Percentiles rank a stretch among this genome's conserved stretches.
Conservation (phyloP, 768 basidiomycete genomes). For the Leccinum truebloodii region DNA sequence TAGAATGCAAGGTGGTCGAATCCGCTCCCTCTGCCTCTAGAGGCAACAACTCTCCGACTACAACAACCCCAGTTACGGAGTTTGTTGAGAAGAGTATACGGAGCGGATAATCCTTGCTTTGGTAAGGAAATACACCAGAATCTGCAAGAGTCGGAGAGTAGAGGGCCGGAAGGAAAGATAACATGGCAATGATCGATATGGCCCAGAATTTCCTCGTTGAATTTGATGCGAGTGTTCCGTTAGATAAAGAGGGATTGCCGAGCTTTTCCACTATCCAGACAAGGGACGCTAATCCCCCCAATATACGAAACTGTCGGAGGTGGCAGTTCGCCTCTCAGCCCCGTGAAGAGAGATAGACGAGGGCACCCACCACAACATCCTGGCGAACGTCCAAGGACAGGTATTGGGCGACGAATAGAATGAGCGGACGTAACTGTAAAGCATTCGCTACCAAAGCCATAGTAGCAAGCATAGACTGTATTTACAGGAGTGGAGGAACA, state of each 20-base stretch:
- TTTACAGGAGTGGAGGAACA: not conserved
- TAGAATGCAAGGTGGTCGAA: conserved; percentile 42
- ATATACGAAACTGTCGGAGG: conserved; percentile 23
- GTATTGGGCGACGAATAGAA: conserved; percentile 11
- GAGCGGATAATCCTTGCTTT: conserved; percentile 54
- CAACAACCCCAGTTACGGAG: conserved; percentile 78
- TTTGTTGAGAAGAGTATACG: conserved; percentile 65
- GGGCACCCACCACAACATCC: conserved; percentile 23
- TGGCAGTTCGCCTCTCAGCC: conserved; percentile 5
- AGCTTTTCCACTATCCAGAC: conserved; percentile 16
- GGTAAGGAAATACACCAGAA: conserved; percentile 51
- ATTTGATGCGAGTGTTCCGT: not conserved
- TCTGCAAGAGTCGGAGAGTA: conserved; percentile 58
- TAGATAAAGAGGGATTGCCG: not conserved
- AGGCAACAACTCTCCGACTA: conserved; percentile 72
- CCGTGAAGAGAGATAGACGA: not conserved
- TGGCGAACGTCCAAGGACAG: conserved; percentile 24
- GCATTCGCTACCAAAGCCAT: conserved; percentile 28
- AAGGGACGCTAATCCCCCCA: conserved; percentile 22
- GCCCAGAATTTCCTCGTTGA: conserved; percentile 12
- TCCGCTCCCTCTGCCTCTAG: conserved; percentile 33
- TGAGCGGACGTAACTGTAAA: conserved; percentile 28
- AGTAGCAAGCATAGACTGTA: conserved; percentile 25
- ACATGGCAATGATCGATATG: conserved; percentile 29
- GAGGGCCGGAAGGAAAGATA: conserved; percentile 42